phyloP scores from a whole-genome alignment of 2,329 filamentous ascomycete genomes.

The Teratosphaeria viscida region DNA sequence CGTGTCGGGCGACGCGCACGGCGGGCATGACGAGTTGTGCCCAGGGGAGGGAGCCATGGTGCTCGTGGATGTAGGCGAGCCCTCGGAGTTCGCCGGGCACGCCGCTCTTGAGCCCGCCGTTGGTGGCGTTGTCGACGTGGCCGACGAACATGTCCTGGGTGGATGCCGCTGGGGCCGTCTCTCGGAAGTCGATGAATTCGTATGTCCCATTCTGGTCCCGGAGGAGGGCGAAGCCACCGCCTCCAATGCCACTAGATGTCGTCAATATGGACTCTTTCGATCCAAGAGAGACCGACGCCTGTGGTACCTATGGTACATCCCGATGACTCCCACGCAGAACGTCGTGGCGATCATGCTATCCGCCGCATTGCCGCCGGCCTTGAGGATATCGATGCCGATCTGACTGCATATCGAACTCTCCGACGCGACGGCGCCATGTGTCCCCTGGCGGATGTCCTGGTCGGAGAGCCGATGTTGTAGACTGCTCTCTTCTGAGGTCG shows the following conservation, averaged over 20 bases:
- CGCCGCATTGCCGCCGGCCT: slow-evolving; percentile 41
- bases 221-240: slow-evolving; percentile 83
- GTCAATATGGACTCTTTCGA: slow-evolving; percentile 15
- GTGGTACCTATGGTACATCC: slow-evolving; percentile 32
- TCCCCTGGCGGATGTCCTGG: slow-evolving; percentile 6
- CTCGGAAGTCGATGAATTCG: slow-evolving; percentile 82
- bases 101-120: slow-evolving; percentile 36
- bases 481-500: not conserved
- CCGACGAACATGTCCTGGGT: slow-evolving; percentile 68
- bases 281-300: slow-evolving; percentile 2
- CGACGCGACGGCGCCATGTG: slow-evolving; percentile 37
- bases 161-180: slow-evolving; percentile 73
- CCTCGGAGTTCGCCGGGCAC: slow-evolving; percentile 70
- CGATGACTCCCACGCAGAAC: slow-evolving; percentile 38
- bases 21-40: slow-evolving; percentile 62
- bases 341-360: slow-evolving; percentile 39
- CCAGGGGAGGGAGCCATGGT: slow-evolving; percentile 50
- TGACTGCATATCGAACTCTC: slow-evolving; percentile 35
- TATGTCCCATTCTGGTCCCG: slow-evolving; percentile 60
- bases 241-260: slow-evolving; percentile 60
- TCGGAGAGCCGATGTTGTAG: slow-evolving; percentile 2
- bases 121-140: slow-evolving; percentile 45
- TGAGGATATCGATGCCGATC: slow-evolving; percentile 38
- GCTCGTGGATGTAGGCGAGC: slow-evolving; percentile 64
- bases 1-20: slow-evolving; percentile 60